Evolutionary conservation across 192 early-diverging fungal species (phyloP).

Genomic region (Coemansia sp.): DNA sequence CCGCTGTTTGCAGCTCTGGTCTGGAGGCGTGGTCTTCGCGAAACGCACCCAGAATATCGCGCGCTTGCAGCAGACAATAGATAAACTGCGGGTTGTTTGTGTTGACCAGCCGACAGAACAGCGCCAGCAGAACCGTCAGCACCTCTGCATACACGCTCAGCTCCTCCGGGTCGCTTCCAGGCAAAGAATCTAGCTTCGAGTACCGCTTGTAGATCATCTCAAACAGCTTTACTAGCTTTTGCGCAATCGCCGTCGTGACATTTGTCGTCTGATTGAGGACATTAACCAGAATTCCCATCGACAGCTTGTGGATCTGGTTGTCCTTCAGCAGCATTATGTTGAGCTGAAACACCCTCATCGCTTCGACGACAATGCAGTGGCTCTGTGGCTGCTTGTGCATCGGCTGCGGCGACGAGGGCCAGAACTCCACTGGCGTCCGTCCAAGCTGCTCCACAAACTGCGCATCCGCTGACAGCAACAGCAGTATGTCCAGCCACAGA

Average conservation of each 20-base stretch:
- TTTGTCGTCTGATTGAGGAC: conserved; percentile 21
- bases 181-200: conserved; percentile 13
- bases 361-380: conserved; percentile 34
- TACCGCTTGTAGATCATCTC: conserved; percentile 41
- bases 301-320: conserved; percentile 32
- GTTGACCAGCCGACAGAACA: conserved; percentile 32
- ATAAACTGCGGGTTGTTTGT: conserved; percentile 49
- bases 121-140: conserved; percentile 25
- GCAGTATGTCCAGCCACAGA: conserved; percentile 31
- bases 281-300: conserved; percentile 39
- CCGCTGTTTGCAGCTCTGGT: neutral
- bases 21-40: neutral
- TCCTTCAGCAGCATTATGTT: conserved; percentile 46
- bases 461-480: conserved; percentile 23
- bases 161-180: conserved; percentile 15
- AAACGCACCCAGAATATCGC: conserved; percentile 27
- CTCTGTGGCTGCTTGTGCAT: conserved; percentile 40
- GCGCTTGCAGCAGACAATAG: conserved; percentile 43
- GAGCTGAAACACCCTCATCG: conserved; percentile 44
- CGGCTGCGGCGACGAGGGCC: conserved; percentile 25
- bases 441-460: conserved; percentile 46
- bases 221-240: conserved; percentile 43
- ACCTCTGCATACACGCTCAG: conserved; percentile 30
- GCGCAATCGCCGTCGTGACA: conserved; percentile 25
- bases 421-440: conserved; percentile 37